Evolutionary conservation across 139 green algal species (phyloP).

Genomic region (Chlamydomonas incerta): DNA sequence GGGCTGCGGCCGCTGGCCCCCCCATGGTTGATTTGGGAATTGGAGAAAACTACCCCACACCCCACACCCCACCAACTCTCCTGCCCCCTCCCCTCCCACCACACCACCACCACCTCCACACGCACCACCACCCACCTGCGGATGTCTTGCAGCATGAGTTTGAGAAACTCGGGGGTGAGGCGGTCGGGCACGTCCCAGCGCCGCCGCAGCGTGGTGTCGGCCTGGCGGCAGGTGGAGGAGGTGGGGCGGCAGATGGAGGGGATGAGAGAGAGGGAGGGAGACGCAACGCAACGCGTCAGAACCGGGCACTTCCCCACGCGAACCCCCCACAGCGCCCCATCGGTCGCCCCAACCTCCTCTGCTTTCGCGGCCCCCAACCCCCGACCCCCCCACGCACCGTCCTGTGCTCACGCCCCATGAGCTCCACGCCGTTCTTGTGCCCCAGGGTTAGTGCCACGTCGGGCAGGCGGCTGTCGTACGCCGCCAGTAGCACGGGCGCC

Average conservation of each 20-base stretch:
- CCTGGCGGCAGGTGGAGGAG: background rate
- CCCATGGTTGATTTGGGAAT: no score
- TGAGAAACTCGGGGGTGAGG: slow-evolving; percentile 56
- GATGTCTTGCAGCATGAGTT: slow-evolving; percentile 41
- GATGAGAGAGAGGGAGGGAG: background rate
- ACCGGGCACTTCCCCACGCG: no score
- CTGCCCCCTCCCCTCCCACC: background rate
- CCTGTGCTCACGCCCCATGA: background rate
- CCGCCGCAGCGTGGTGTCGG: background rate
- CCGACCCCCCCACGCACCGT: background rate
- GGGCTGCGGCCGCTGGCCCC: no score
- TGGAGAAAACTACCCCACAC: no score
- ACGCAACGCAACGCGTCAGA: no score
- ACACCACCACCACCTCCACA: background rate
- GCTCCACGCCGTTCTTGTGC: slow-evolving; percentile 33
- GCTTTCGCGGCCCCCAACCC: background rate
- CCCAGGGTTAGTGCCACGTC: background rate
- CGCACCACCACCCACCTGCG: background rate
- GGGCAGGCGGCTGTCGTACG: slow-evolving; percentile 27
- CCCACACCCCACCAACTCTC: no score
- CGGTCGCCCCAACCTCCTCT: background rate
- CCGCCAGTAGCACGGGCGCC: slow-evolving; percentile 53
- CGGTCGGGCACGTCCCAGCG: slow-evolving; percentile 51
- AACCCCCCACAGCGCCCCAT: no score
- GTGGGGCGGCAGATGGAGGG: background rate